A percentile compares a stretch with the other conserved stretches of the same genome.
These are phyloP conservation scores for Cercospora zeina DNA, from an alignment of 2,329 filamentous ascomycete species.

Conservation along the genomic window DNA sequence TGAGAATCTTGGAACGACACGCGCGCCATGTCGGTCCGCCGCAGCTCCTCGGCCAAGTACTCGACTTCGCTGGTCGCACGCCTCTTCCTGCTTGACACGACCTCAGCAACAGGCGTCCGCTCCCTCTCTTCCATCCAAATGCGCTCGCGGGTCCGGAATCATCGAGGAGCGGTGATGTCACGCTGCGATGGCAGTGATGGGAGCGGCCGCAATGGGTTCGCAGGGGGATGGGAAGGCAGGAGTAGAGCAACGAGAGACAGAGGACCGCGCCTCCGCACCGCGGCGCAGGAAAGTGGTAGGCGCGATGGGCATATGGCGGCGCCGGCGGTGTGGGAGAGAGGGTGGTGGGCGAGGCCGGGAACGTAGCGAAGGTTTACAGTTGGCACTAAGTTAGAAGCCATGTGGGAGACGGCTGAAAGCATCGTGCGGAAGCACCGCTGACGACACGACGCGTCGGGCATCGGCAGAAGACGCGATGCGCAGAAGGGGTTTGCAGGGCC, in stretches of 20 bases:
- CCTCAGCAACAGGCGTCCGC: constrained; percentile 9
- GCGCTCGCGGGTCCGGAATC: background rate
- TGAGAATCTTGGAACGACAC: constrained; percentile 15
- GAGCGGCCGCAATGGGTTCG: background rate
- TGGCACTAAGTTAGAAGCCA: background rate
- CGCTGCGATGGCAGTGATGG: background rate
- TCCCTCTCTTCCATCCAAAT: constrained; percentile 14
- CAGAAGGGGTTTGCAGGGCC: too few relatives aligned
- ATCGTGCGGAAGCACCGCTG: constrained; percentile 5
- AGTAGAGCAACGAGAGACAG: background rate
- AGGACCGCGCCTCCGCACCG: background rate
- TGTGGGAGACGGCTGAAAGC: constrained; percentile 3
- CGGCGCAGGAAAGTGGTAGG: background rate
- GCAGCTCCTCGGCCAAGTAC: constrained; percentile 14
- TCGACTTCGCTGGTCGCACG: constrained; percentile 17
- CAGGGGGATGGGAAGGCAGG: background rate
- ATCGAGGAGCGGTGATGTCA: constrained; percentile 7
- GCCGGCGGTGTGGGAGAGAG: background rate
- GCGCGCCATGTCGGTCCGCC: constrained; percentile 14
- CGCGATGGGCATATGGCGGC: background rate
- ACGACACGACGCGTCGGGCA: constrained; percentile 3
- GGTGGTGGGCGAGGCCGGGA: background rate
- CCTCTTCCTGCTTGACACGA: background rate
- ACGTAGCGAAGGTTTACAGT: constrained; percentile 4
- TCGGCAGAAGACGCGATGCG: background rate